phyloP scores from a whole-genome alignment of 768 basidiomycete species.

The Boletales sp. region DNA sequence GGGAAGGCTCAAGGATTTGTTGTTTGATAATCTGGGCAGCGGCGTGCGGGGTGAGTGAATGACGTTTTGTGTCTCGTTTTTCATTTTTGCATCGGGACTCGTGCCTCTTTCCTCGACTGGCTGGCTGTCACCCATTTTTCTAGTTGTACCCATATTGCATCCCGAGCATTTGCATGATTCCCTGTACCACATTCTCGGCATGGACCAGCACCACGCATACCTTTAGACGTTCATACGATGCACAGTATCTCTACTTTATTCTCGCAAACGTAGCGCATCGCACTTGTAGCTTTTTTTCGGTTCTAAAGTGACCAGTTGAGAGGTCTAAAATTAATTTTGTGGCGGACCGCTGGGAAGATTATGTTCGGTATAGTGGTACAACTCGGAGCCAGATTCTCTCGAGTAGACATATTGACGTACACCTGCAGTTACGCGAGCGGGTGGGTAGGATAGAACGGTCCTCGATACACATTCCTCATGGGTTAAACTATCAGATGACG shows the following conservation, averaged over 20 bases:
- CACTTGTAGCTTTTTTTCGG: slow-evolving; percentile 15
- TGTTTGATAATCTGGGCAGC: slow-evolving; percentile 25
- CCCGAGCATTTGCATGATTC: slow-evolving; percentile 21
- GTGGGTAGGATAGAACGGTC: slow-evolving; percentile 9
- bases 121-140: slow-evolving; percentile 3
- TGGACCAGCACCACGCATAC: slow-evolving; percentile 24
- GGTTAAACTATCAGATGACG: slow-evolving; percentile 19
- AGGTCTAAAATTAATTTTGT: slow-evolving; percentile 6
- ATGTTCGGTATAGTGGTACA: slow-evolving; percentile 15
- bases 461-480: slow-evolving; percentile 13
- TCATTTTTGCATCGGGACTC: slow-evolving; percentile 5
- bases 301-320: slow-evolving; percentile 3
- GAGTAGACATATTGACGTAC: slow-evolving; percentile 12
- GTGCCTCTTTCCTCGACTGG: neutral
- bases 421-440: slow-evolving; percentile 16
- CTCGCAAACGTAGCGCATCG: slow-evolving; percentile 19
- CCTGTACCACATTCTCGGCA: slow-evolving; percentile 21
- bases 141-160: slow-evolving; percentile 20
- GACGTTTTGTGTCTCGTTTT: neutral
- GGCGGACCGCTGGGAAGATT: neutral
- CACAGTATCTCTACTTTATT: slow-evolving; percentile 17
- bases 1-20: slow-evolving; percentile 27
- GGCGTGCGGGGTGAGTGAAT: slow-evolving; percentile 19
- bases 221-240: slow-evolving; percentile 16
- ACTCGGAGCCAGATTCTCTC: slow-evolving; percentile 5